A percentile compares a stretch with the other conserved stretches of the same genome.
Evolutionary conservation across 331 rosid species (phyloP).

Genomic region (Arachis monticola): DNA sequence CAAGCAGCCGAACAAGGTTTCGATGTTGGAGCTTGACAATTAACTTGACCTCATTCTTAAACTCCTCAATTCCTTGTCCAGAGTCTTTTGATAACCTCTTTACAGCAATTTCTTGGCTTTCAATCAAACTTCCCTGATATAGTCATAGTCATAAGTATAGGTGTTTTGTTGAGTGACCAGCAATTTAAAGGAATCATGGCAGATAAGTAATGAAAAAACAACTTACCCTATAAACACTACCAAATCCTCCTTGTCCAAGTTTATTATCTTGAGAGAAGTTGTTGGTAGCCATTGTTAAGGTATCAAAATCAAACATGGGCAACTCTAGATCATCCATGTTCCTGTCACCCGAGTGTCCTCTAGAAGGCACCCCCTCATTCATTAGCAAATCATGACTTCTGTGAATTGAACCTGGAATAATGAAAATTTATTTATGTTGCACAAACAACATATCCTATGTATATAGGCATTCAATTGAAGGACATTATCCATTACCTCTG

Average conservation of each 20-base stretch:
- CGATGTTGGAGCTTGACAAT: slow-evolving; percentile 86
- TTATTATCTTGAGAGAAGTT: slow-evolving; percentile 63
- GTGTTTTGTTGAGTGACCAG: slow-evolving; percentile 3
- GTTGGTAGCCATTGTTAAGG: slow-evolving; percentile 58
- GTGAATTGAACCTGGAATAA: slow-evolving; percentile 55
- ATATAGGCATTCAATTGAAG: slow-evolving; percentile 9
- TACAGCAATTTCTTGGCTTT: slow-evolving; percentile 70
- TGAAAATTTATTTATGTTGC: background rate
- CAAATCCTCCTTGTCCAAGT: slow-evolving; percentile 87
- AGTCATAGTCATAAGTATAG: slow-evolving; percentile 36
- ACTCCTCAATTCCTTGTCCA: slow-evolving; percentile 78
- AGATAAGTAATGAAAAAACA: background rate
- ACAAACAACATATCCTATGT: slow-evolving; percentile 4
- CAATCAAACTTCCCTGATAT: slow-evolving; percentile 68
- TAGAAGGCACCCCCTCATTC: slow-evolving; percentile 52
- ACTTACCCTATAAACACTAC: slow-evolving; percentile 73
- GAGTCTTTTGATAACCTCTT: slow-evolving; percentile 75
- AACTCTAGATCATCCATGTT: slow-evolving; percentile 68
- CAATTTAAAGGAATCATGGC: slow-evolving; percentile 12
- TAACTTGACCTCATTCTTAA: slow-evolving; percentile 76
- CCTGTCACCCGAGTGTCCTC: slow-evolving; percentile 57
- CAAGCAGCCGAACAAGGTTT: slow-evolving; percentile 80
- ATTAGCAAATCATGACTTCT: slow-evolving; percentile 61
- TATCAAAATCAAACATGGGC: slow-evolving; percentile 64
- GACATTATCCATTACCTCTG: slow-evolving; percentile 49